phyloP scores from a whole-genome alignment of 768 basidiomycete genomes.

The Serendipita sp. region DNA sequence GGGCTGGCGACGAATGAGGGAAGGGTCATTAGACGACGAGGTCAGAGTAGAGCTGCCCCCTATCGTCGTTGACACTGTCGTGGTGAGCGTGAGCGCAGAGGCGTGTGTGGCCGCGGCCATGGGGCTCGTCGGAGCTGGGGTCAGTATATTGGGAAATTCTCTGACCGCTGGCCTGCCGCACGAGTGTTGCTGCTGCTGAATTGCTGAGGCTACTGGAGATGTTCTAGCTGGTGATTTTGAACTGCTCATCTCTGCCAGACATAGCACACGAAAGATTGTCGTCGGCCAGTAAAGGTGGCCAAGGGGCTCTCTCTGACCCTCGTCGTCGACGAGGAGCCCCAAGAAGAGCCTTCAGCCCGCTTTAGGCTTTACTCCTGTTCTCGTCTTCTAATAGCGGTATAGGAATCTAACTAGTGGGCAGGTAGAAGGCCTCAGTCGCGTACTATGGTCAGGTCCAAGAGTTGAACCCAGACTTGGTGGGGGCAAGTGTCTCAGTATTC shows the following conservation, averaged over 20 bases:
- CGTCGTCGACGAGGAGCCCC: no score
- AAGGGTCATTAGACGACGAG: not conserved
- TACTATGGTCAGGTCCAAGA: no score
- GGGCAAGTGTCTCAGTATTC: no score
- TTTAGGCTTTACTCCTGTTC: no score
- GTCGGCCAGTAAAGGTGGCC: not conserved
- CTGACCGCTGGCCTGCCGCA: not conserved
- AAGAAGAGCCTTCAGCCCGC: no score
- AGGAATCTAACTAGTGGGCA: no score
- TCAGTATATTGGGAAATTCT: not conserved
- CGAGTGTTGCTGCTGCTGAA: not conserved
- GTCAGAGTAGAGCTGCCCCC: not conserved
- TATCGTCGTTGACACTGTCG: not conserved
- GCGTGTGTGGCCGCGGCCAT: not conserved
- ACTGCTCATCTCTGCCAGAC: not conserved
- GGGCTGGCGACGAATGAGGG: slow-evolving; percentile 4
- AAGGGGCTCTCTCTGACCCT: not conserved
- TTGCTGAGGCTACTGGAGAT: not conserved
- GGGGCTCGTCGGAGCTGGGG: not conserved
- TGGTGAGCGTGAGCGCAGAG: not conserved
- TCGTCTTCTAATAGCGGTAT: no score
- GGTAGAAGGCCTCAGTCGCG: no score
- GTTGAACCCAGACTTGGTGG: no score
- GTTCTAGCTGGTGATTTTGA: not conserved
- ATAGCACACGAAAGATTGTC: not conserved